Conservation (phyloP, 768 basidiomycete species). For the Mycena venus region DNA sequence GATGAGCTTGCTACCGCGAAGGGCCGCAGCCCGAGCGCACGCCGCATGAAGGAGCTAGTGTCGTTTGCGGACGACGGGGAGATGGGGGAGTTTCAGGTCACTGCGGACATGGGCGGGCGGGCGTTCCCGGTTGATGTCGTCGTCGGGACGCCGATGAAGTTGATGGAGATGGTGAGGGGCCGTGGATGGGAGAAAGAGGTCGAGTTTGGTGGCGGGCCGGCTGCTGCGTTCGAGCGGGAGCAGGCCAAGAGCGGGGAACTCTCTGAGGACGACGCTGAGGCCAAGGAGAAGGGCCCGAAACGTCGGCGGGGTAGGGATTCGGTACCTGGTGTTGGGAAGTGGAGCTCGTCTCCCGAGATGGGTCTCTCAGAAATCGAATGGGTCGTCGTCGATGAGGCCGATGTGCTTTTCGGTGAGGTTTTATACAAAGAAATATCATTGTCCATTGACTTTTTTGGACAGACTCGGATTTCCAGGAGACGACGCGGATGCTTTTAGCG, state of each 20-base stretch:
- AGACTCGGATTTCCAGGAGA: conserved; percentile 88
- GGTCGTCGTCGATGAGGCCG: conserved; percentile 93
- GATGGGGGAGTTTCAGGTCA: conserved; percentile 43
- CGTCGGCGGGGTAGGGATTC: conserved; percentile 52
- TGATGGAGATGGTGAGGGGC: conserved; percentile 73
- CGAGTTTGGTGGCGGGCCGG: conserved; percentile 62
- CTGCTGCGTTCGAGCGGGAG: conserved; percentile 71
- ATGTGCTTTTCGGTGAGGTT: conserved; percentile 86
- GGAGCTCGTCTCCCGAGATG: conserved; percentile 65
- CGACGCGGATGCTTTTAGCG: conserved; percentile 77
- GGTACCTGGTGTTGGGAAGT: conserved; percentile 54
- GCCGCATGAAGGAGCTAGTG: conserved; percentile 25
- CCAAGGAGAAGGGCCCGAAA: conserved; percentile 40
- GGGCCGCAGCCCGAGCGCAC: conserved; percentile 56
- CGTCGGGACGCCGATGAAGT: conserved; percentile 76
- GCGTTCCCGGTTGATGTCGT: conserved; percentile 63
- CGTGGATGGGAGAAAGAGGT: conserved; percentile 63
- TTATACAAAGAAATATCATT: background rate
- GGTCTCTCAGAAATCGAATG: conserved; percentile 83
- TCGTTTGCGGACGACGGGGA: conserved; percentile 32
- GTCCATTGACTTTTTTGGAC: background rate
- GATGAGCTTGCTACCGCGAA: conserved; percentile 57
- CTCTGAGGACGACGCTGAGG: conserved; percentile 47
- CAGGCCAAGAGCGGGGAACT: conserved; percentile 59
- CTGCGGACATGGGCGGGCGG: conserved; percentile 1